Percentiles rank a stretch among this genome's conserved stretches.
phyloP scores from a whole-genome alignment of 2,329 filamentous ascomycete species.

The Sordariomycetes sp. region DNA sequence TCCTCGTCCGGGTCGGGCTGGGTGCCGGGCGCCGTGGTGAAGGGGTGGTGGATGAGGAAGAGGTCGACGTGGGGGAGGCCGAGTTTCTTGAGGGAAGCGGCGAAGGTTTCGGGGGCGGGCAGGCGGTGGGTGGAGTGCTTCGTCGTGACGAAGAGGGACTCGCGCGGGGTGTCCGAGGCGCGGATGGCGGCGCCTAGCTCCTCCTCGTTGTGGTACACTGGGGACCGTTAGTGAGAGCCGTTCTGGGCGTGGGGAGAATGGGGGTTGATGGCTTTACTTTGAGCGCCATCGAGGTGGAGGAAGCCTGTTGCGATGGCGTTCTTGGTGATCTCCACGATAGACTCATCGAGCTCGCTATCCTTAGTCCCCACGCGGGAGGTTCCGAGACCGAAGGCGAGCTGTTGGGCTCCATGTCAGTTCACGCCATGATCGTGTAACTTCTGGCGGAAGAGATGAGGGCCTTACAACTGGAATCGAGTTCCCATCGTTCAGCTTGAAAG shows the following conservation, averaged over 20 bases:
- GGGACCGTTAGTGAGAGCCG: not conserved
- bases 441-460: too few relatives aligned
- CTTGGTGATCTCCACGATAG: constrained; percentile 37
- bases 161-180: constrained; percentile 50
- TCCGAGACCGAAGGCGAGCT: constrained; percentile 64
- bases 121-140: constrained; percentile 32
- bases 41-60: constrained; percentile 53
- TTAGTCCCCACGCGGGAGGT: constrained; percentile 41
- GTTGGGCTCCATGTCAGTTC: not conserved
- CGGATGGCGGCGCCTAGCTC: constrained; percentile 66
- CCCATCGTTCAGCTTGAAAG: constrained; percentile 62
- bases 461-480: constrained; percentile 59
- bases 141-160: constrained; percentile 58
- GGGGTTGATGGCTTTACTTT: constrained; percentile 34
- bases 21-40: constrained; percentile 22
- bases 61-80: constrained; percentile 61
- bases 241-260: constrained; percentile 5
- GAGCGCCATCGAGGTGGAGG: constrained; percentile 64
- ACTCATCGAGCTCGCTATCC: constrained; percentile 37
- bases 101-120: constrained; percentile 38
- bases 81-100: constrained; percentile 53
- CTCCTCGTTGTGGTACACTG: constrained; percentile 53
- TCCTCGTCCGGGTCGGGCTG: constrained; percentile 12
- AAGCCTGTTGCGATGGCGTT: constrained; percentile 60
- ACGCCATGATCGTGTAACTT: not conserved